Percentiles rank a stretch among this genome's conserved stretches.
phyloP scores from a whole-genome alignment of 768 basidiomycete species.

The Phaeotremella skinneri region DNA sequence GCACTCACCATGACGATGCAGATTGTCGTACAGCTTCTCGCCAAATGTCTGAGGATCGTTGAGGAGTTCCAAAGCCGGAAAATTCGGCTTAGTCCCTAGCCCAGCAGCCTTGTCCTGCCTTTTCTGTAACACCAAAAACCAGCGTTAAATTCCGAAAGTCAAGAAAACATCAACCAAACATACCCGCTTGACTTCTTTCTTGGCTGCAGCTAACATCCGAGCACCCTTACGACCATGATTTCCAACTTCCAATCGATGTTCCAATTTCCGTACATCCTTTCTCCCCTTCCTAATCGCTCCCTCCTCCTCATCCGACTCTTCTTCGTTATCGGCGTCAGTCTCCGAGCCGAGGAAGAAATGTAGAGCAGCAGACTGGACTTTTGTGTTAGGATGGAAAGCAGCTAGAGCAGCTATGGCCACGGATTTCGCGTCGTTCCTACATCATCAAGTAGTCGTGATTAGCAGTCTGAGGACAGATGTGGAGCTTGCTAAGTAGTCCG shows the following conservation, averaged over 20 bases:
- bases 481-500: too few species aligned
- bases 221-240: slow-evolving; percentile 69
- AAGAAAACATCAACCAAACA: slow-evolving; percentile 14
- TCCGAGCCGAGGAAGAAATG: slow-evolving; percentile 94
- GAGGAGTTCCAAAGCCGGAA: slow-evolving; percentile 86
- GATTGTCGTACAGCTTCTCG: slow-evolving; percentile 83
- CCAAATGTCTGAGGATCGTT: slow-evolving; percentile 94
- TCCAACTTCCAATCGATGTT: slow-evolving; percentile 57
- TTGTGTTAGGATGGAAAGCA: slow-evolving; percentile 87
- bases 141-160: not conserved
- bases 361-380: slow-evolving; percentile 89
- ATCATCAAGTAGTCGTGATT: too few species aligned
- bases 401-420: slow-evolving; percentile 88
- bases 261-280: slow-evolving; percentile 68
- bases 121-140: slow-evolving; percentile 31
- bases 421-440: slow-evolving; percentile 85
- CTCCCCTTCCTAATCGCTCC: slow-evolving; percentile 56
- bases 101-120: slow-evolving; percentile 50
- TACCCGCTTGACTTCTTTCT: slow-evolving; percentile 69
- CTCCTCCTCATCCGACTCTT: slow-evolving; percentile 70
- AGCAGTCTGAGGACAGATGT: too few species aligned
- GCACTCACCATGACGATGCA: slow-evolving; percentile 63
- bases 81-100: slow-evolving; percentile 60
- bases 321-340: slow-evolving; percentile 65
- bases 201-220: slow-evolving; percentile 59